Percentiles rank a stretch among this genome's conserved stretches.
phyloP scores from a whole-genome alignment of 495 filamentous ascomycete genomes.

The Gamarada debralockiae region DNA sequence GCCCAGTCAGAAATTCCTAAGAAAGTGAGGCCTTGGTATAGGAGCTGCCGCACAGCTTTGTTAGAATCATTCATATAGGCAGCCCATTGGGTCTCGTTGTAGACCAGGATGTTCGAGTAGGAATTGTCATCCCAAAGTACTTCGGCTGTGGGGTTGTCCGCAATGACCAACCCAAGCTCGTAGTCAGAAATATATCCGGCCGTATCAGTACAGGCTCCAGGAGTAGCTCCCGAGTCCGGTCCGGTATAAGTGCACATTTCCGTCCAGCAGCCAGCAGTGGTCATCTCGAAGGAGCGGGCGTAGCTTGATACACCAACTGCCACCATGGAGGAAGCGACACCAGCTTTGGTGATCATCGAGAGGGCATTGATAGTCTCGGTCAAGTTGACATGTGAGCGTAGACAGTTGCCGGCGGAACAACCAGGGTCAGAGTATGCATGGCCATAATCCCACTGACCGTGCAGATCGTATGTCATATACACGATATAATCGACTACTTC shows the following conservation, averaged over 20 bases:
- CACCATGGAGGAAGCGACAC: conserved; percentile 33
- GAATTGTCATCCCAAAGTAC: conserved; percentile 8
- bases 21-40: not conserved
- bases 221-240: not conserved
- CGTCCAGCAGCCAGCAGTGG: conserved; percentile 23
- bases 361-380: conserved; percentile 36
- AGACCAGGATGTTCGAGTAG: conserved; percentile 33
- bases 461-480: conserved; percentile 37
- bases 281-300: conserved; percentile 33
- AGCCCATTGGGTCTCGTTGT: conserved; percentile 32
- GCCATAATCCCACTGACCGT: conserved; percentile 23
- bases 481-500: conserved; percentile 31
- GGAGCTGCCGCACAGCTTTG: not conserved
- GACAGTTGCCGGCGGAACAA: conserved; percentile 30
- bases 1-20: not conserved
- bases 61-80: too few relatives aligned
- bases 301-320: conserved; percentile 34
- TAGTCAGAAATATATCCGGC: conserved; percentile 32
- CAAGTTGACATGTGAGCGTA: conserved; percentile 32
- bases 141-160: conserved; percentile 1
- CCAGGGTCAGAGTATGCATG: conserved; percentile 4
- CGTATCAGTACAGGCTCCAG: conserved; percentile 37
- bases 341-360: conserved; percentile 42
- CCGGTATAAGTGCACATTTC: conserved; percentile 26
- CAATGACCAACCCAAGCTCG: conserved; percentile 32